Evolutionary conservation across 495 filamentous ascomycete genomes (phyloP).

Genomic region (Penicillium lividum): DNA sequence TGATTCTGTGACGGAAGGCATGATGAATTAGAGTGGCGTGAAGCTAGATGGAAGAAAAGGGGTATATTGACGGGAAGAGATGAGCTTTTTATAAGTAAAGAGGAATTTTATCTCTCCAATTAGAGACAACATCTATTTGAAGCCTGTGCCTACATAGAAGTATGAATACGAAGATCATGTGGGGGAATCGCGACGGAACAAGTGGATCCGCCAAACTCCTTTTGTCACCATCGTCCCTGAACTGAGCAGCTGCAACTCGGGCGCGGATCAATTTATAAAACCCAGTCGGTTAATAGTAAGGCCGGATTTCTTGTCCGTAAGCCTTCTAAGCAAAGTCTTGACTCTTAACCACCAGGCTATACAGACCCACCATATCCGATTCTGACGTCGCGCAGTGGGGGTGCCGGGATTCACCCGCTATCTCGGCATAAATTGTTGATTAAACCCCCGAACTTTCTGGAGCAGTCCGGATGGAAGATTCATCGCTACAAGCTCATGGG

Average conservation of each 20-base stretch:
- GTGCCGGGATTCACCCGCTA: constrained; percentile 18
- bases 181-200: constrained; percentile 30
- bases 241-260: background rate
- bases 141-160: background rate
- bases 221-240: constrained; percentile 8
- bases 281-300: background rate
- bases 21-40: background rate
- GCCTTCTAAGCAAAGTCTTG: too few species aligned
- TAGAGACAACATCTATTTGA: too few species aligned
- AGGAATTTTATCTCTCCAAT: too few species aligned
- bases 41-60: too few species aligned
- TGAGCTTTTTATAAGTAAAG: too few species aligned
- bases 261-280: background rate
- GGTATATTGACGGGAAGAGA: too few species aligned
- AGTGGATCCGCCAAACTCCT: background rate
- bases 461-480: constrained; percentile 17
- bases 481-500: constrained; percentile 7
- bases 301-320: too few species aligned
- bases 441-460: background rate
- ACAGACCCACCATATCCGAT: background rate
- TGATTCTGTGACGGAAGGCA: constrained; percentile 7
- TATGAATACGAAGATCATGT: background rate
- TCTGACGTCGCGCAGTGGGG: background rate
- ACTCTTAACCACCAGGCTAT: too few species aligned
- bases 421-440: background rate